Evolutionary conservation across 2,329 filamentous ascomycete genomes (phyloP).

Genomic region (Aureobasidium leucospermi): DNA sequence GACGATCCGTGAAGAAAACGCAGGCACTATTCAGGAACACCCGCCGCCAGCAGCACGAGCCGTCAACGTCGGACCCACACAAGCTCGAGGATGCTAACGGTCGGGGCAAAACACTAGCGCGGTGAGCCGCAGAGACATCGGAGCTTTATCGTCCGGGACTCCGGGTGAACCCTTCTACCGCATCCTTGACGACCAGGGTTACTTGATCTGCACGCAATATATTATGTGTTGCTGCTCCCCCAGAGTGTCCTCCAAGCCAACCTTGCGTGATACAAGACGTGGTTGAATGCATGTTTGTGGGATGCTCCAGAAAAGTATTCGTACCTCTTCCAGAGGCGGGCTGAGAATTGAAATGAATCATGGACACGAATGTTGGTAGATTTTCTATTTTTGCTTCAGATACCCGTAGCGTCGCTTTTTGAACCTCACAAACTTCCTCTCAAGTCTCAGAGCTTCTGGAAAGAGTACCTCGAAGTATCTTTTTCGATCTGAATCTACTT

Average conservation of each 20-base stretch:
- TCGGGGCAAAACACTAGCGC: conserved; percentile 12
- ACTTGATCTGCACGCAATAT: background rate
- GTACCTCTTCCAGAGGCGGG: background rate
- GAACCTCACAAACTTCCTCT: background rate
- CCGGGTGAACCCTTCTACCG: background rate
- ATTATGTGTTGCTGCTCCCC: background rate
- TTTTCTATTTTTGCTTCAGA: conserved; percentile 10
- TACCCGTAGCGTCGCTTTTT: background rate
- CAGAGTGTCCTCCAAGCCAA: background rate
- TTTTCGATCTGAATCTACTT: background rate
- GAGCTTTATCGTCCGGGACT: background rate
- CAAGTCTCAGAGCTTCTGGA: background rate
- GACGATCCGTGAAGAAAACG: conserved; percentile 1
- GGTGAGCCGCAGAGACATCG: conserved; percentile 3
- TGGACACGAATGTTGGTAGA: background rate
- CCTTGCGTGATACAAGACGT: background rate
- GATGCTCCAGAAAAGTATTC: background rate
- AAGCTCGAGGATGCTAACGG: conserved; percentile 13
- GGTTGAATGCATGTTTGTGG: background rate
- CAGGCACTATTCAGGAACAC: conserved; percentile 13
- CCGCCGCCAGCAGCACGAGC: conserved; percentile 13
- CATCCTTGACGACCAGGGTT: background rate
- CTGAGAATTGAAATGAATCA: background rate
- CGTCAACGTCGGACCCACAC: conserved; percentile 11
- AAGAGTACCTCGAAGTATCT: background rate